Conservation (phyloP, 345 rosid species). For the Eucalyptus globulus region DNA sequence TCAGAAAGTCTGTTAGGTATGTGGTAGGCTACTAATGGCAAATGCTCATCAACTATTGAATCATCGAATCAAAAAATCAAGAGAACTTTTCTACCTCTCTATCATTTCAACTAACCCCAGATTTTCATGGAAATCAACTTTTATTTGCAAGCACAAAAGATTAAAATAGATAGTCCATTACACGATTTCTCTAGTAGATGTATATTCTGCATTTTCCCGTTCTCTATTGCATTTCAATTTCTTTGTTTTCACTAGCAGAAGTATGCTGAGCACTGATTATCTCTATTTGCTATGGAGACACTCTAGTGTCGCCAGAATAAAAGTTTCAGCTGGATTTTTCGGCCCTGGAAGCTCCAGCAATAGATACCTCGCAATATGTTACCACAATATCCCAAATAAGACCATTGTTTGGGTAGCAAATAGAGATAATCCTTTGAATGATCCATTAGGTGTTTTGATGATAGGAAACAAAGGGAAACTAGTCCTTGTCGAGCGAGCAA, state of each 20-base stretch:
- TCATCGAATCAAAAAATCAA: neutral
- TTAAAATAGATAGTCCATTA: neutral
- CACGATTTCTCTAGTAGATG: neutral
- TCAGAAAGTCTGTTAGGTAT: neutral
- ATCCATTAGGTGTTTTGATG: neutral
- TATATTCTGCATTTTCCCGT: neutral
- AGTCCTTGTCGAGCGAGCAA: neutral
- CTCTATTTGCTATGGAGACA: neutral
- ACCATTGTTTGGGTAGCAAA: neutral
- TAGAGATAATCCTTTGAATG: neutral
- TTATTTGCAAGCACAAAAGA: neutral
- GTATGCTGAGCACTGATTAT: no score
- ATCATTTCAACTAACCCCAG: no score
- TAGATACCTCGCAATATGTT: neutral
- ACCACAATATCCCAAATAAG: neutral
- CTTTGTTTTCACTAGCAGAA: neutral
- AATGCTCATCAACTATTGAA: neutral
- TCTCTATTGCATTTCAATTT: neutral
- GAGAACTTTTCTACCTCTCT: no score
- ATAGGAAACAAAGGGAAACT: neutral
- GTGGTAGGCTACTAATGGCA: neutral
- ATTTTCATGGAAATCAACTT: neutral
- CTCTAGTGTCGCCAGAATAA: neutral
- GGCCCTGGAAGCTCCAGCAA: neutral
- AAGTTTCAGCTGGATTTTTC: neutral